Evolutionary conservation across 2,329 filamentous ascomycete genomes (phyloP).

Genomic region (Paraphaeosphaeria minitans): DNA sequence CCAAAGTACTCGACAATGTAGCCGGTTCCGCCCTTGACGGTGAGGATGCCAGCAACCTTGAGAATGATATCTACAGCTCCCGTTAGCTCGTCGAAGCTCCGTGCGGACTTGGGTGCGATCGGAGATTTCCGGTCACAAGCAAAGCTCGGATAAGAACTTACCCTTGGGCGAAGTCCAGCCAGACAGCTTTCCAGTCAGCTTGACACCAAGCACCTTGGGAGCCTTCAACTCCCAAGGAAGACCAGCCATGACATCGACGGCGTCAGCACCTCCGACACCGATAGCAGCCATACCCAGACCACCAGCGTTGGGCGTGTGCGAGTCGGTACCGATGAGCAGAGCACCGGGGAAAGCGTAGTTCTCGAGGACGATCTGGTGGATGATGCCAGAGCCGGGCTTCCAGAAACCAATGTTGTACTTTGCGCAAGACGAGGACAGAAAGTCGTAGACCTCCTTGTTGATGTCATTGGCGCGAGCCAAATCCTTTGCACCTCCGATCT

Average conservation of each 20-base stretch:
- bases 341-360: constrained; percentile 99
- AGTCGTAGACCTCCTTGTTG: constrained; percentile 99
- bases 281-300: constrained; percentile 94
- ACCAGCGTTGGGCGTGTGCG: constrained; percentile 95
- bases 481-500: constrained; percentile 92
- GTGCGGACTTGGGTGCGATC: constrained; percentile 12
- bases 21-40: constrained; percentile 97
- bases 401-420: constrained; percentile 99
- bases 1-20: constrained; percentile 80
- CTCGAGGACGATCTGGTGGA: constrained; percentile 97
- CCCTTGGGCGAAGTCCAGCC: constrained; percentile 95
- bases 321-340: constrained; percentile 96
- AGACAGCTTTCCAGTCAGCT: constrained; percentile 84
- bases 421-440: constrained; percentile 88
- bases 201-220: constrained; percentile 95
- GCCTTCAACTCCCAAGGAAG: constrained; percentile 98
- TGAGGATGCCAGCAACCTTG: constrained; percentile 94
- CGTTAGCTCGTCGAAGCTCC: constrained; percentile 18
- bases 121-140: not conserved
- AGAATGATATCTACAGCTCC: constrained; percentile 81
- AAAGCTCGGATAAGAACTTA: constrained; percentile 51
- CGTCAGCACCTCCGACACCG: constrained; percentile 97
- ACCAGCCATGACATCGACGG: constrained; percentile 97
- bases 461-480: constrained; percentile 85
- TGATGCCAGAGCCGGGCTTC: constrained; percentile 98